Percentiles rank a stretch among this genome's conserved stretches.
phyloP scores from a whole-genome alignment of 2,329 filamentous ascomycete species.

The Penicillium sp. region DNA sequence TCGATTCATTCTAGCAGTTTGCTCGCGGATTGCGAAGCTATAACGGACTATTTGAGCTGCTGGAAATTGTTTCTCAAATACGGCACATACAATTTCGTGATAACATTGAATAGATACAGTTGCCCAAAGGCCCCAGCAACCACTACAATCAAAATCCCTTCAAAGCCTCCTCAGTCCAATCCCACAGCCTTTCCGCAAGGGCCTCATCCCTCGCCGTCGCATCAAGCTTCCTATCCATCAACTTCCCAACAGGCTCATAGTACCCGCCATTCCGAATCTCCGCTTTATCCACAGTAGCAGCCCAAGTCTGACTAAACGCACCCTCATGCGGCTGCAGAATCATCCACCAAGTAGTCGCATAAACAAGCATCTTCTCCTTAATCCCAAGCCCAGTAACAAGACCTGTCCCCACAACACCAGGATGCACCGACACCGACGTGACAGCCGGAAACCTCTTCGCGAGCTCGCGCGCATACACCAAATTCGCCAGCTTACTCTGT shows the following conservation, averaged over 20 bases:
- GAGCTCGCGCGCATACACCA: slow-evolving; percentile 45
- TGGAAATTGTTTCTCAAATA: no score
- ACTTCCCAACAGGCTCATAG: slow-evolving; percentile 2
- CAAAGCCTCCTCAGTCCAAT: slow-evolving; percentile 16
- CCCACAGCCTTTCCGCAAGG: slow-evolving; percentile 11
- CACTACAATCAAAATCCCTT: slow-evolving; percentile 3
- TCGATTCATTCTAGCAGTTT: no score
- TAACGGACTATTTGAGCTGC: no score
- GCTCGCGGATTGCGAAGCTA: no score
- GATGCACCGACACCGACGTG: slow-evolving; percentile 40
- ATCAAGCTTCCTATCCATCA: slow-evolving; percentile 11
- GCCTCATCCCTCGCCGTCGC: background rate
- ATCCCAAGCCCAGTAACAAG: slow-evolving; percentile 27
- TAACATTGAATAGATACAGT: no score
- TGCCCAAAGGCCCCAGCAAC: no score
- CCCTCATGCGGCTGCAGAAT: slow-evolving; percentile 34
- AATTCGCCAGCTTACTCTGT: slow-evolving; percentile 50
- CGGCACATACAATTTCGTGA: no score
- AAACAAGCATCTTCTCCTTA: slow-evolving; percentile 11
- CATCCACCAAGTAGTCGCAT: slow-evolving; percentile 8
- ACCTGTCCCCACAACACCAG: slow-evolving; percentile 42
- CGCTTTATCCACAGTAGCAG: slow-evolving; percentile 31
- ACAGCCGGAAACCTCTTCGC: slow-evolving; percentile 40
- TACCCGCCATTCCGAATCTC: slow-evolving; percentile 4
- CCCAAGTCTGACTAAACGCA: slow-evolving; percentile 44